Evolutionary conservation across 2,329 filamentous ascomycete genomes (phyloP).

Genomic region (Monilinia laxa): DNA sequence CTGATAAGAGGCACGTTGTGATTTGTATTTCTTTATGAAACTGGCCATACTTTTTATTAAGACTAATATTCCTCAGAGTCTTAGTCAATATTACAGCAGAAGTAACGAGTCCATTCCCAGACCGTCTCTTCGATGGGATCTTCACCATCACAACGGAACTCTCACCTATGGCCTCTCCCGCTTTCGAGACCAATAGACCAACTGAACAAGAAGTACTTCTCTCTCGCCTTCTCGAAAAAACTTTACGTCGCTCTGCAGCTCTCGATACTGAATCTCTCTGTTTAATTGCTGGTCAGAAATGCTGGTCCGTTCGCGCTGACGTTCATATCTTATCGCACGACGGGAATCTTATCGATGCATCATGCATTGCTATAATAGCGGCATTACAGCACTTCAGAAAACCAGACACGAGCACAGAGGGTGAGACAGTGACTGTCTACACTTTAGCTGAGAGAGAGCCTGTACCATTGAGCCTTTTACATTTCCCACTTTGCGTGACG

Average conservation of each 20-base stretch:
- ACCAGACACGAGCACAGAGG: conserved; percentile 83
- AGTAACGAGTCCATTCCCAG: conserved; percentile 78
- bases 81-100: conserved; percentile 84
- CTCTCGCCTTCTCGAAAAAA: conserved; percentile 88
- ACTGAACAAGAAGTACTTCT: conserved; percentile 83
- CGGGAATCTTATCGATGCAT: conserved; percentile 82
- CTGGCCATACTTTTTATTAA: neutral
- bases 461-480: conserved; percentile 84
- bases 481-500: conserved; percentile 87
- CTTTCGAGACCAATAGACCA: conserved; percentile 81
- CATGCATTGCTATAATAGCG: conserved; percentile 83
- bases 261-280: conserved; percentile 95
- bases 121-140: conserved; percentile 92
- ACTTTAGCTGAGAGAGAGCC: conserved; percentile 83
- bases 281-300: conserved; percentile 85
- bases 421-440: conserved; percentile 81
- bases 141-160: conserved; percentile 92
- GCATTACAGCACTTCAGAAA: conserved; percentile 88
- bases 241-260: conserved; percentile 85
- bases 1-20: neutral
- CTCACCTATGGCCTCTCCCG: conserved; percentile 86
- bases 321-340: conserved; percentile 90
- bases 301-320: conserved; percentile 88
- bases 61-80: conserved; percentile 55
- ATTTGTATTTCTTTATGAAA: neutral